phyloP scores from a whole-genome alignment of 75 land plant species.

The Cupressus sempervirens region DNA sequence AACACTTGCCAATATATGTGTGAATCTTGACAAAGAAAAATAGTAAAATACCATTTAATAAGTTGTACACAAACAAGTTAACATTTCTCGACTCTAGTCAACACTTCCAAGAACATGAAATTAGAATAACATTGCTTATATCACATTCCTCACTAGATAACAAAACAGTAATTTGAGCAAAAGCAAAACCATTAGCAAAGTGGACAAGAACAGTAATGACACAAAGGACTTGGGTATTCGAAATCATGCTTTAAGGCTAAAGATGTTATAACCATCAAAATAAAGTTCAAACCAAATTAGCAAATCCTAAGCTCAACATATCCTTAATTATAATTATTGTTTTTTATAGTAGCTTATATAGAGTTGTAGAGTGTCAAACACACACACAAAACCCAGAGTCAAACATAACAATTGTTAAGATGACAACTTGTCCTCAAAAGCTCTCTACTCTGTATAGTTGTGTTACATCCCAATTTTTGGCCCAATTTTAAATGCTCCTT shows the following conservation, averaged over 20 bases:
- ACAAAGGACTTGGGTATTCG: background rate
- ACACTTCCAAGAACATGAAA: background rate
- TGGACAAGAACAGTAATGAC: background rate
- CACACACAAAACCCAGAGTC: background rate
- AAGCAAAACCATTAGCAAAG: background rate
- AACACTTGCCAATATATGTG: background rate
- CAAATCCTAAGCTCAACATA: background rate
- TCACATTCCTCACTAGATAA: background rate
- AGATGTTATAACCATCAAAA: background rate
- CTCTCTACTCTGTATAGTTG: background rate
- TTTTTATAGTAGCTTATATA: background rate
- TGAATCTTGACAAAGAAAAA: background rate
- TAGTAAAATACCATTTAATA: background rate
- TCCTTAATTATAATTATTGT: background rate
- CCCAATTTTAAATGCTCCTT: no score
- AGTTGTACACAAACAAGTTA: background rate
- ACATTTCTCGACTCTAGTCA: no score
- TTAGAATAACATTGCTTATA: background rate
- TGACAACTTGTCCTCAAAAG: background rate
- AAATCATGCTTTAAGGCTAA: background rate
- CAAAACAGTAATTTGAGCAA: background rate
- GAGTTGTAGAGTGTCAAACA: background rate
- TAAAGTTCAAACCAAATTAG: background rate
- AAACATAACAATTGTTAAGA: background rate
- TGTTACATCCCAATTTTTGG: no score